Conservation (phyloP, 495 filamentous ascomycete genomes). For the Neurospora hispaniola region DNA sequence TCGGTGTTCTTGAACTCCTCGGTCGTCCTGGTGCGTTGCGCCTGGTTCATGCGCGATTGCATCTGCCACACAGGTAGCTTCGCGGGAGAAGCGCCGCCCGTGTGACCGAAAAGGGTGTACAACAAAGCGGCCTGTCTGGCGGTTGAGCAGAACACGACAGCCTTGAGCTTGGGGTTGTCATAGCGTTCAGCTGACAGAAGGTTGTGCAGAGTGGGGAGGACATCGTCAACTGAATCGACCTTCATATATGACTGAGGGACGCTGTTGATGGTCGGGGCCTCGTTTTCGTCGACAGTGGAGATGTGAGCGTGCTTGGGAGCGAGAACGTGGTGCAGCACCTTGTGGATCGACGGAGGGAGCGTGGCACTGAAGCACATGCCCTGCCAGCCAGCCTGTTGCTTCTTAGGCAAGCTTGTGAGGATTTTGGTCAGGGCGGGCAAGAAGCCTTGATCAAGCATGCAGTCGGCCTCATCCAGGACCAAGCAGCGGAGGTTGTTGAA, state of each 20-base stretch:
- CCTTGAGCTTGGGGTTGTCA: slow-evolving; percentile 59
- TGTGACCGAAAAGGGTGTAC: slow-evolving; percentile 47
- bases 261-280: slow-evolving; percentile 70
- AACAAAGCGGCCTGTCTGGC: slow-evolving; percentile 97
- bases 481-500: slow-evolving; percentile 55
- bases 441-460: slow-evolving; percentile 94
- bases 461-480: slow-evolving; percentile 87
- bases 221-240: slow-evolving; percentile 75
- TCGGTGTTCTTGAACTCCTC: slow-evolving; percentile 75
- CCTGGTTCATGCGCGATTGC: slow-evolving; percentile 49
- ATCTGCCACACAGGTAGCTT: slow-evolving; percentile 84
- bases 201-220: slow-evolving; percentile 72
- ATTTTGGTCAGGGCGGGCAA: slow-evolving; percentile 81
- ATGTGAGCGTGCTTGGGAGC: slow-evolving; percentile 90
- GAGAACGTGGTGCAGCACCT: slow-evolving; percentile 91
- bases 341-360: slow-evolving; percentile 79
- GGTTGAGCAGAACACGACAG: slow-evolving; percentile 98
- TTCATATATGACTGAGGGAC: slow-evolving; percentile 65
- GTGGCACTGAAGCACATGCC: slow-evolving; percentile 94
- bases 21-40: slow-evolving; percentile 63
- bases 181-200: slow-evolving; percentile 86
- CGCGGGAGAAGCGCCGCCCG: slow-evolving; percentile 70
- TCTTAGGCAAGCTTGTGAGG: slow-evolving; percentile 55
- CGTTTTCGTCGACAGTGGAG: slow-evolving; percentile 87
- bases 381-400: slow-evolving; percentile 45